phyloP scores from a whole-genome alignment of 2,329 filamentous ascomycete genomes.

The Clathrospora elynae region DNA sequence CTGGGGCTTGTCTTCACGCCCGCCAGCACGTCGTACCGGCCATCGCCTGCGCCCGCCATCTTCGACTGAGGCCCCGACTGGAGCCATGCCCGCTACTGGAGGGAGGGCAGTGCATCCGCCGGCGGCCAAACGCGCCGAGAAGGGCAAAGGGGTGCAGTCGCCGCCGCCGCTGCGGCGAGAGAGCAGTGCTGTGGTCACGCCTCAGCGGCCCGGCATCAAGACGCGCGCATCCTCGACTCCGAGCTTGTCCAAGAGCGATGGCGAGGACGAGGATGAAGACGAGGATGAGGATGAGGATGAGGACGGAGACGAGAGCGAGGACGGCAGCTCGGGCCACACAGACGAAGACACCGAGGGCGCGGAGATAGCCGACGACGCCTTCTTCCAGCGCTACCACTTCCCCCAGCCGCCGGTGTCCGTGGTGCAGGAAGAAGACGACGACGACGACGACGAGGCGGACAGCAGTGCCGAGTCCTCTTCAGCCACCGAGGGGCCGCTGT shows the following conservation, averaged over 20 bases:
- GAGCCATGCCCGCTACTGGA: conserved; percentile 24
- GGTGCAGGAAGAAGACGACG: conserved; percentile 5
- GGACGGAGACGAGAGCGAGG: conserved; percentile 23
- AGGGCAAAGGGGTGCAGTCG: conserved; percentile 34
- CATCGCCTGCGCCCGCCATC: conserved; percentile 13
- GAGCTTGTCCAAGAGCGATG: conserved; percentile 34
- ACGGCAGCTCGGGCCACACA: conserved; percentile 43
- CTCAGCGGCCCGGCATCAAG: conserved; percentile 41
- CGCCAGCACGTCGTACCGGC: conserved; percentile 26
- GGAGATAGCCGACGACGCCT: conserved; percentile 47
- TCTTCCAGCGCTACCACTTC: conserved; percentile 51
- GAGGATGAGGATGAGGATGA: conserved; percentile 25
- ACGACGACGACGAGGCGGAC: conserved; percentile 27
- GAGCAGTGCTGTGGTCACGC: conserved; percentile 16
- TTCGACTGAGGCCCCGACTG: conserved; percentile 7
- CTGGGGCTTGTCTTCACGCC: conserved; percentile 29
- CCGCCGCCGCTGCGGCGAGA: conserved; percentile 30
- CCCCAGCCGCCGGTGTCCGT: conserved; percentile 29
- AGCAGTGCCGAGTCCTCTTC: conserved; percentile 41
- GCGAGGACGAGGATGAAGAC: conserved; percentile 19
- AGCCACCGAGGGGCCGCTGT: conserved; percentile 48
- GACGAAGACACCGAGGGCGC: conserved; percentile 63
- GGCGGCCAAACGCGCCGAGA: conserved; percentile 27
- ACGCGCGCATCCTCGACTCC: conserved; percentile 48
- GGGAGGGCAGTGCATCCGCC: conserved; percentile 18